Evolutionary conservation across 306 rosid genomes (phyloP).

Genomic region (Quercus agrifolia): DNA sequence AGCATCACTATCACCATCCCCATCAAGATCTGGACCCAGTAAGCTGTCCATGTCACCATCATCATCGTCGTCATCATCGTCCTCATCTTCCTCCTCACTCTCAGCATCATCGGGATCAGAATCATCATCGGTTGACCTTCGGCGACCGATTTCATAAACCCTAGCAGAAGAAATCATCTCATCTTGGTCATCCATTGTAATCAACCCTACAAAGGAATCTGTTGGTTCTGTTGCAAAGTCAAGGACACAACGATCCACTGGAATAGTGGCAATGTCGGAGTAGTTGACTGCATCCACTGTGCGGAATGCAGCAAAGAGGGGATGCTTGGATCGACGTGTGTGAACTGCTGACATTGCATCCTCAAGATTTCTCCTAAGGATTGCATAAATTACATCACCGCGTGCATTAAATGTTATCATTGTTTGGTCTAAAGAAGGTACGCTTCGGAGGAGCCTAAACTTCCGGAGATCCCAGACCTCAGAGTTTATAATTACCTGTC

Average conservation of each 20-base stretch:
- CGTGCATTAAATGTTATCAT: conserved; percentile 80
- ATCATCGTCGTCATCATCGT: conserved; percentile 47
- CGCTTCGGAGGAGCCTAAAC: conserved; percentile 80
- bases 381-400: conserved; percentile 98
- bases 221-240: conserved; percentile 91
- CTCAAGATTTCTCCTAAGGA: conserved; percentile 85
- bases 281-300: conserved; percentile 95
- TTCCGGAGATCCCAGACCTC: conserved; percentile 99
- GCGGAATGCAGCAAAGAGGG: conserved; percentile 86
- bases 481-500: conserved; percentile 90
- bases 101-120: conserved; percentile 98
- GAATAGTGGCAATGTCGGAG: conserved; percentile 85
- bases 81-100: conserved; percentile 87
- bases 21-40: conserved; percentile 79
- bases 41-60: conserved; percentile 54
- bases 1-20: conserved; percentile 68
- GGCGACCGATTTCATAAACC: conserved; percentile 85
- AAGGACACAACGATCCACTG: conserved; percentile 93
- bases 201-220: conserved; percentile 90
- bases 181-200: conserved; percentile 94
- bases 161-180: conserved; percentile 93
- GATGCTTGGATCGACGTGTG: conserved; percentile 83
- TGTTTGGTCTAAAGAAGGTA: conserved; percentile 94
- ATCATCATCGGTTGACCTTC: conserved; percentile 91
- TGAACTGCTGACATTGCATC: conserved; percentile 92